Evolutionary conservation across 441 rosid genomes (phyloP).

Genomic region (Pelargonium citronellum): DNA sequence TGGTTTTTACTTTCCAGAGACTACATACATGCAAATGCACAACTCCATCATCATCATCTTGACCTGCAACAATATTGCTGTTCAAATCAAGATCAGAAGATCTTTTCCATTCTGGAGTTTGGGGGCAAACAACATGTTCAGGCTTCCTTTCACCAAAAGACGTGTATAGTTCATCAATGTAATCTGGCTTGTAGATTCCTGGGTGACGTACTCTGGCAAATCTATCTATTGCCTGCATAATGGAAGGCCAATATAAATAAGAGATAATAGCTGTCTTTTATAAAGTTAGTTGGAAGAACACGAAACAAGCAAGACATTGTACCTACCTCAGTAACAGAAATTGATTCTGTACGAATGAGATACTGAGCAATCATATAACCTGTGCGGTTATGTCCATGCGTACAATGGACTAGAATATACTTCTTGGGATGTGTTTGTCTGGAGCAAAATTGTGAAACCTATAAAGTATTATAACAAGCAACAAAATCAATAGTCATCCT

Average conservation of each 20-base stretch:
- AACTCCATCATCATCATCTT: constrained; percentile 74
- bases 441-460: constrained; percentile 10
- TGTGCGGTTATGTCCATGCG: constrained; percentile 97
- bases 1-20: constrained; percentile 19
- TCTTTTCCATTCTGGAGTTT: constrained; percentile 96
- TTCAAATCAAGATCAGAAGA: constrained; percentile 92
- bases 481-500: background rate
- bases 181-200: constrained; percentile 90
- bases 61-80: constrained; percentile 89
- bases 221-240: constrained; percentile 65
- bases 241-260: constrained; percentile 19
- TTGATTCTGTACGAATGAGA: constrained; percentile 76
- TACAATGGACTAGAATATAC: constrained; percentile 89
- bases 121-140: constrained; percentile 60
- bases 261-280: constrained; percentile 10
- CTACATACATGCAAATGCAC: constrained; percentile 54
- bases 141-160: constrained; percentile 92
- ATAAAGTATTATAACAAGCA: background rate
- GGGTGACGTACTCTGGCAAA: constrained; percentile 94
- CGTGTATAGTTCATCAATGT: constrained; percentile 67
- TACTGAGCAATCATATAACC: constrained; percentile 95
- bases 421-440: constrained; percentile 73
- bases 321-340: constrained; percentile 81
- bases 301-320: background rate
- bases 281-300: constrained; percentile 4